These are phyloP conservation scores for Poterioochromonas sp. DNA, from an alignment of 352 stramenopile genomes.

Conservation along the genomic window DNA sequence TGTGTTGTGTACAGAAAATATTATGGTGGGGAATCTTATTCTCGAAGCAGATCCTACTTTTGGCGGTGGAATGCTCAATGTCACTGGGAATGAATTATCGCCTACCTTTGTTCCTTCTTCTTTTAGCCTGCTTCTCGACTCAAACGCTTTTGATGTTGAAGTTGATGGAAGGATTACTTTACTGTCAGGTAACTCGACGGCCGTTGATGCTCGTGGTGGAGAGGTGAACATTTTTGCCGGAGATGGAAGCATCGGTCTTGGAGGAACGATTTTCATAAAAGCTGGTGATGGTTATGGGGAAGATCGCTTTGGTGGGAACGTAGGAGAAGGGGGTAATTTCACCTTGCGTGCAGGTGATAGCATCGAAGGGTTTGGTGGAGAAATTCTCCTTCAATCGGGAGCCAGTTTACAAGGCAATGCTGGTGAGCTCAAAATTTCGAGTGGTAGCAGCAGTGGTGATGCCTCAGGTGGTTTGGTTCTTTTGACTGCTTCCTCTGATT, in stretches of 20 bases:
- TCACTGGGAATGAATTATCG: no score
- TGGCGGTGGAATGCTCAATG: slow-evolving; percentile 50
- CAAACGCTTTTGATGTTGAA: slow-evolving; percentile 41
- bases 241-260: slow-evolving; percentile 62
- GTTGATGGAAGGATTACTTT: slow-evolving; percentile 51
- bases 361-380: slow-evolving; percentile 51
- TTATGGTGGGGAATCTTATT: slow-evolving; percentile 54
- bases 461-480: not conserved
- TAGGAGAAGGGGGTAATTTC: slow-evolving; percentile 60
- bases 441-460: not conserved
- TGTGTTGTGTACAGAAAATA: no score
- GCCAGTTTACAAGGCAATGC: slow-evolving; percentile 2
- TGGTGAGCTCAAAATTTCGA: slow-evolving; percentile 40
- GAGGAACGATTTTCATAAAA: slow-evolving; percentile 58
- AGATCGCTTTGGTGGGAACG: slow-evolving; percentile 57
- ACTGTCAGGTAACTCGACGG: slow-evolving; percentile 50
- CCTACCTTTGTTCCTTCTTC: not conserved
- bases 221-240: slow-evolving; percentile 56
- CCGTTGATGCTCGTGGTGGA: slow-evolving; percentile 48
- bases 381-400: slow-evolving; percentile 28
- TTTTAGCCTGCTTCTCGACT: slow-evolving; percentile 48
- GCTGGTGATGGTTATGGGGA: slow-evolving; percentile 60
- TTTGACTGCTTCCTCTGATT: not conserved
- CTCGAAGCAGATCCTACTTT: slow-evolving; percentile 53
- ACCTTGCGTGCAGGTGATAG: slow-evolving; percentile 58